These are phyloP conservation scores for Podaxis sp. DNA, from an alignment of 768 basidiomycete species.

Conservation along the genomic window DNA sequence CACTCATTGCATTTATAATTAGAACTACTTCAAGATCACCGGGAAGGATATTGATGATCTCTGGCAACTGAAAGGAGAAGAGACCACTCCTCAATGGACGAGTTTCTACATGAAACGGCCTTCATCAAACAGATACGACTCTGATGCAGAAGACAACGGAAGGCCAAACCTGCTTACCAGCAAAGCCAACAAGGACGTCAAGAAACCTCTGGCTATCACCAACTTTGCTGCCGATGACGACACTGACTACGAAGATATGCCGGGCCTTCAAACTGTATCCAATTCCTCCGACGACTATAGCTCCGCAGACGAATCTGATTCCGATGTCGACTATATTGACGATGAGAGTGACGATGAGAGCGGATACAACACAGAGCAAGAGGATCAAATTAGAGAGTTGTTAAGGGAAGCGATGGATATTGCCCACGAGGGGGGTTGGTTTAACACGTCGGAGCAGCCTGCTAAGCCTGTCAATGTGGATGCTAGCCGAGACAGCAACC, in stretches of 20 bases:
- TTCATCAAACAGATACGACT: conserved; percentile 18
- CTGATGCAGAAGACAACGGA: conserved; percentile 25
- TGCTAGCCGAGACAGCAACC: conserved; percentile 66
- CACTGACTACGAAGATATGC: conserved; percentile 59
- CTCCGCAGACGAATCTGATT: conserved; percentile 35
- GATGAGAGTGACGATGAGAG: conserved; percentile 37
- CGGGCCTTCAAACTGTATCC: conserved; percentile 64
- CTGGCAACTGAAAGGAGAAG: conserved; percentile 59
- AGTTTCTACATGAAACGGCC: conserved; percentile 35
- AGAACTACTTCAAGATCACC: conserved; percentile 61
- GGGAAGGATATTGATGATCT: conserved; percentile 60
- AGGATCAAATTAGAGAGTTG: conserved; percentile 62
- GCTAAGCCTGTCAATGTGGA: conserved; percentile 38
- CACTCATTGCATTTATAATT: background rate
- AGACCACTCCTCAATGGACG: conserved; percentile 62
- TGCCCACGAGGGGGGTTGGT: conserved; percentile 59
- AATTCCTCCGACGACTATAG: conserved; percentile 52
- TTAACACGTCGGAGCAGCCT: conserved; percentile 40
- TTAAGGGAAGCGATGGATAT: conserved; percentile 74
- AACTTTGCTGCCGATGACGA: conserved; percentile 39
- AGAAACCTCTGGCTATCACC: conserved; percentile 52
- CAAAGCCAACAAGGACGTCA: conserved; percentile 29
- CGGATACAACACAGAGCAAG: conserved; percentile 63
- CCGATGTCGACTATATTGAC: conserved; percentile 36
- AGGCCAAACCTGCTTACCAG: conserved; percentile 20